Conservation (phyloP, 2,329 filamentous ascomycete genomes). For the Knufia fluminis region DNA sequence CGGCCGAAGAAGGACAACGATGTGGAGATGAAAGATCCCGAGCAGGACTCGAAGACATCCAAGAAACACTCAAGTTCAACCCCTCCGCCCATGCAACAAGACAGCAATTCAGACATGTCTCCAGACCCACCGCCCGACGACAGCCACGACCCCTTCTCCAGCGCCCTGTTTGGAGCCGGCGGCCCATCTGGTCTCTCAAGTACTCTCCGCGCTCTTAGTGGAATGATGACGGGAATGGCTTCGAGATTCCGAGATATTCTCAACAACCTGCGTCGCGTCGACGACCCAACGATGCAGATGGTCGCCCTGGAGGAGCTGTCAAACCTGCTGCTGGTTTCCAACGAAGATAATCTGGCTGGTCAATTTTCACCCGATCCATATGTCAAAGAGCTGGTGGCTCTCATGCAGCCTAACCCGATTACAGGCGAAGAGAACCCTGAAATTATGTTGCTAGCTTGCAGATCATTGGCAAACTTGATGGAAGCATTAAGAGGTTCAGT, state of each 20-base stretch:
- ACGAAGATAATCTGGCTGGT: slow-evolving; percentile 90
- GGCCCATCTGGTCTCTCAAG: slow-evolving; percentile 60
- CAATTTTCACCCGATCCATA: slow-evolving; percentile 92
- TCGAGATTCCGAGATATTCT: slow-evolving; percentile 70
- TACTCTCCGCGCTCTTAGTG: slow-evolving; percentile 76
- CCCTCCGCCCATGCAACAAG: slow-evolving; percentile 34
- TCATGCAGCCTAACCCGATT: slow-evolving; percentile 81
- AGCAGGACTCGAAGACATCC: slow-evolving; percentile 34
- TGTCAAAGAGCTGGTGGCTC: slow-evolving; percentile 80
- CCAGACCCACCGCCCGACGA: slow-evolving; percentile 40
- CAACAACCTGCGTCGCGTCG: slow-evolving; percentile 67
- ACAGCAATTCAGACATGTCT: slow-evolving; percentile 42
- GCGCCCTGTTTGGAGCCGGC: slow-evolving; percentile 56
- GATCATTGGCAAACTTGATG: slow-evolving; percentile 95
- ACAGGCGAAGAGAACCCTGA: slow-evolving; percentile 86
- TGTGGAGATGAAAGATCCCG: slow-evolving; percentile 60
- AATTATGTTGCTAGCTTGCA: slow-evolving; percentile 92
- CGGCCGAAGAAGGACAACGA: slow-evolving; percentile 51
- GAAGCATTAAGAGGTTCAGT: slow-evolving; percentile 88
- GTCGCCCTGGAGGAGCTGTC: slow-evolving; percentile 90
- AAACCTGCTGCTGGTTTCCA: slow-evolving; percentile 85
- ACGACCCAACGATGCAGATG: slow-evolving; percentile 77
- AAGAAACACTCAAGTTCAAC: slow-evolving; percentile 40
- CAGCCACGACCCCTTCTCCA: slow-evolving; percentile 53
- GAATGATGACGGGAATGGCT: slow-evolving; percentile 82